Conservation (phyloP, 495 filamentous ascomycete species). For the Aspergillus diversus region DNA sequence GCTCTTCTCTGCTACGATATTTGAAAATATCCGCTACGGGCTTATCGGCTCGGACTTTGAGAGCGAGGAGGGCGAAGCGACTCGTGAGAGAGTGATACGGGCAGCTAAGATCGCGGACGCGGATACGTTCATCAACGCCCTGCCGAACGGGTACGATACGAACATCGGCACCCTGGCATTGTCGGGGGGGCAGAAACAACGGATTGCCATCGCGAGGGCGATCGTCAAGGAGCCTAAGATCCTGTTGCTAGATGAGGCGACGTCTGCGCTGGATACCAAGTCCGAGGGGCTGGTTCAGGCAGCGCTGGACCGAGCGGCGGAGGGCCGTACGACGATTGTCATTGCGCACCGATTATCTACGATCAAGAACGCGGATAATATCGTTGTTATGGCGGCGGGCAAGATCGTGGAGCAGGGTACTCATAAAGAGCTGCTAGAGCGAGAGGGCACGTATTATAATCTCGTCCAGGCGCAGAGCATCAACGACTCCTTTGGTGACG, state of each 20-base stretch:
- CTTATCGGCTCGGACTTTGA: constrained; percentile 83
- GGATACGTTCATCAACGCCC: constrained; percentile 78
- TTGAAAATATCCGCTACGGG: constrained; percentile 84
- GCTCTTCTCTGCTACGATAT: constrained; percentile 80
- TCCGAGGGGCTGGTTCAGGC: constrained; percentile 93
- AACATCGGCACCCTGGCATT: constrained; percentile 90
- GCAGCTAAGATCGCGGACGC: constrained; percentile 91
- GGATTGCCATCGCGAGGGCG: constrained; percentile 85
- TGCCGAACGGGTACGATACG: constrained; percentile 89
- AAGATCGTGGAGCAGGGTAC: constrained; percentile 87
- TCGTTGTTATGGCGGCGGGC: constrained; percentile 87
- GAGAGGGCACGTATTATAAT: constrained; percentile 66
- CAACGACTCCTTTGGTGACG: constrained; percentile 23
- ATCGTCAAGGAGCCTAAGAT: constrained; percentile 93
- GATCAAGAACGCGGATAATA: constrained; percentile 91
- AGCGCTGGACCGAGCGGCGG: constrained; percentile 81
- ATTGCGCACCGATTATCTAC: constrained; percentile 95
- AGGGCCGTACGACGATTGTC: constrained; percentile 90
- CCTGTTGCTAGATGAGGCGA: constrained; percentile 93
- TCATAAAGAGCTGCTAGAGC: constrained; percentile 69
- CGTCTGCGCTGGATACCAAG: constrained; percentile 89
- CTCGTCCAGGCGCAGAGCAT: constrained; percentile 82
- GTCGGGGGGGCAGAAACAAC: constrained; percentile 94
- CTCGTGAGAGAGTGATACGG: constrained; percentile 67
- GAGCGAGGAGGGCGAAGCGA: constrained; percentile 60